Conservation (phyloP, 2,329 filamentous ascomycete species). For the Alternaria sp. region DNA sequence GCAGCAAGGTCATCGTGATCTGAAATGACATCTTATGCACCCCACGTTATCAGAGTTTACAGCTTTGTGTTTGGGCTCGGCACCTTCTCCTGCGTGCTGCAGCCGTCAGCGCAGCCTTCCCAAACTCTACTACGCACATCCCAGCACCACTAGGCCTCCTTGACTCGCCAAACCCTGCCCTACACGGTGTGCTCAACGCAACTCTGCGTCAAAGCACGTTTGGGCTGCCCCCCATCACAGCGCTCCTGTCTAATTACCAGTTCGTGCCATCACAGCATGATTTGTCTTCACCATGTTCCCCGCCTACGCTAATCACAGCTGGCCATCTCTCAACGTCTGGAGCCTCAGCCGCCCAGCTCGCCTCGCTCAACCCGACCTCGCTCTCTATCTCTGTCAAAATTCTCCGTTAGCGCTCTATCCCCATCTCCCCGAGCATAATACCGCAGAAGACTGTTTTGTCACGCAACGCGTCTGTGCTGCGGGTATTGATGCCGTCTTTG, state of each 20-base stretch:
- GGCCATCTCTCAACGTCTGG: slow-evolving; percentile 1
- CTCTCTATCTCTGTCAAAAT: slow-evolving; percentile 12
- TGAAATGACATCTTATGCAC: slow-evolving; percentile 32
- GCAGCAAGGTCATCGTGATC: slow-evolving; percentile 21
- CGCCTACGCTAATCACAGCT: slow-evolving; percentile 13
- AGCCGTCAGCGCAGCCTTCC: slow-evolving; percentile 8
- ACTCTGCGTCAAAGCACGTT: slow-evolving; percentile 41
- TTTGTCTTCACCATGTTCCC: slow-evolving; percentile 11
- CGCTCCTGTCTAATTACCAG: neutral
- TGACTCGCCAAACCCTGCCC: slow-evolving; percentile 41
- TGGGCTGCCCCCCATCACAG: slow-evolving; percentile 27
- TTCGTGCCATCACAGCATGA: slow-evolving; percentile 12
- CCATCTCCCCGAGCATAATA: slow-evolving; percentile 14
- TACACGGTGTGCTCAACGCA: slow-evolving; percentile 26
- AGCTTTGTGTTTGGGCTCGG: slow-evolving; percentile 32
- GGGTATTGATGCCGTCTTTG: slow-evolving; percentile 3
- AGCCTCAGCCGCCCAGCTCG: slow-evolving; percentile 12
- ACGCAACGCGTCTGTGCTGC: slow-evolving; percentile 7
- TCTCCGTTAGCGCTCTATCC: slow-evolving; percentile 9
- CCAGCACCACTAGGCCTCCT: slow-evolving; percentile 16
- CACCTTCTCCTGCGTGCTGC: slow-evolving; percentile 41
- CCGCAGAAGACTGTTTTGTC: slow-evolving; percentile 14
- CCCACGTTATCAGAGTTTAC: slow-evolving; percentile 33
- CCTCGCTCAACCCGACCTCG: slow-evolving; percentile 11
- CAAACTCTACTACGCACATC: slow-evolving; percentile 18